Evolutionary conservation across 1,284 basidiomycete genomes (phyloP).

Genomic region (Ganoderma lucidum): DNA sequence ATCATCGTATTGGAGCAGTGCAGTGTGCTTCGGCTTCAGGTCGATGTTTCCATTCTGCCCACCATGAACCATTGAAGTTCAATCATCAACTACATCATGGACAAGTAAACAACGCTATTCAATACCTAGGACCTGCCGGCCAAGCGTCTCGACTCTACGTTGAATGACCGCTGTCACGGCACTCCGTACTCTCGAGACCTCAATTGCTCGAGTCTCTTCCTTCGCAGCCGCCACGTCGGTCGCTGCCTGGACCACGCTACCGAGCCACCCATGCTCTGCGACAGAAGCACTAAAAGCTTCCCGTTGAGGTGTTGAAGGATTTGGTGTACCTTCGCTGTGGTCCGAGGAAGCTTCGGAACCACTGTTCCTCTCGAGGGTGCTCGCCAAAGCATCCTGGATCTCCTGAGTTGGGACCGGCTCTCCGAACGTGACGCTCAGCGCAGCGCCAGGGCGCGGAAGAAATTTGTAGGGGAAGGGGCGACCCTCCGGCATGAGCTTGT

Average conservation of each 20-base stretch:
- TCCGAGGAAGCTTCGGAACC: slow-evolving; percentile 27
- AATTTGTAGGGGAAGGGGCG: slow-evolving; percentile 77
- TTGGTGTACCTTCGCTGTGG: slow-evolving; percentile 18
- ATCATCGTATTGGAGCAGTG: too few relatives aligned
- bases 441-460: slow-evolving; percentile 67
- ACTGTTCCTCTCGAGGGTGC: slow-evolving; percentile 20
- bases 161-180: slow-evolving; percentile 67
- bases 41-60: too few relatives aligned
- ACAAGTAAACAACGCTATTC: slow-evolving; percentile 22
- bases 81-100: neutral
- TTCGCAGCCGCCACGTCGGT: slow-evolving; percentile 22
- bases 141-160: slow-evolving; percentile 65
- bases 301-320: slow-evolving; percentile 19
- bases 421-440: slow-evolving; percentile 79
- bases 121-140: slow-evolving; percentile 56
- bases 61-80: neutral
- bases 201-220: slow-evolving; percentile 14
- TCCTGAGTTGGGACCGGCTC: slow-evolving; percentile 60
- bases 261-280: slow-evolving; percentile 29
- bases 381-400: slow-evolving; percentile 45
- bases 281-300: slow-evolving; percentile 24
- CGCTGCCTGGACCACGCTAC: slow-evolving; percentile 14
- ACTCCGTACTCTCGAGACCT: slow-evolving; percentile 53
- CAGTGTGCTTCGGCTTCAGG: too few relatives aligned
- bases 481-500: slow-evolving; percentile 89